Base-by-base conservation (phyloP, 441 rosid species). In the Dalechampia spathulata region DNA sequence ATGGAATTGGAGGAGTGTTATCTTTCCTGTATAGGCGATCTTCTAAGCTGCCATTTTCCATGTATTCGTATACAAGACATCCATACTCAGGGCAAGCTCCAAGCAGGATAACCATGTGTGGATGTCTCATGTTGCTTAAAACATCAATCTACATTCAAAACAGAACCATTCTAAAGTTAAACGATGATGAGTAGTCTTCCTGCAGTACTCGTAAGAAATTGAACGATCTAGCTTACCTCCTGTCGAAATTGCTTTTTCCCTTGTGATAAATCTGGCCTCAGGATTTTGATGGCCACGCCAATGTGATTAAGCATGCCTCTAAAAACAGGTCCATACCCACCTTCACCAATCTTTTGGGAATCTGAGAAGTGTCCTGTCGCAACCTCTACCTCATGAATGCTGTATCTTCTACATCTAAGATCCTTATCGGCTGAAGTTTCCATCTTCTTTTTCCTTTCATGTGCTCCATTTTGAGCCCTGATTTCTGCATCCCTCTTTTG, bases 31-130 rank as follows among this genome's bases (percentile, higher is more conserved):
- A 81, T 40, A 88, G 83, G 11, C 91, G 75, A 47, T 92, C 96
- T 70, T 86, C 95, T 64, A 92, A 69, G 68, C 82, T 92, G 4
- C 98, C 98, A 7, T 79, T 75, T 32, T 75, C 89, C 91, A 88
- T 81, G 75, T 81, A 77, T 63, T 92, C 98, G 5, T 84, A 88
- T 25, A 88, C 83, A 1, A 92, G 75, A 64, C 87, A 82, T 40
- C 95, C 93, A 28, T 81, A 79, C 64, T 81, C 90, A 0, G 95
- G 90, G 70, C 98, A 91, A 55, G 91, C 87, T 32, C 96, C 98
- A 0, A 92, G 76, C 41, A 91, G 83, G 52, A 82, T 66, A 62
- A 91, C 93, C 86, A 92, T 70, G 63, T 86, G 66, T 17, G 96
- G 91, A 57, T 92, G 96, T 51, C 90, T 72, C 73, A 84, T 77